Evolutionary conservation across 306 rosid species (phyloP), one percentile per base, ranked within the genome.

Genomic region (Canavalia gladiata): DNA sequence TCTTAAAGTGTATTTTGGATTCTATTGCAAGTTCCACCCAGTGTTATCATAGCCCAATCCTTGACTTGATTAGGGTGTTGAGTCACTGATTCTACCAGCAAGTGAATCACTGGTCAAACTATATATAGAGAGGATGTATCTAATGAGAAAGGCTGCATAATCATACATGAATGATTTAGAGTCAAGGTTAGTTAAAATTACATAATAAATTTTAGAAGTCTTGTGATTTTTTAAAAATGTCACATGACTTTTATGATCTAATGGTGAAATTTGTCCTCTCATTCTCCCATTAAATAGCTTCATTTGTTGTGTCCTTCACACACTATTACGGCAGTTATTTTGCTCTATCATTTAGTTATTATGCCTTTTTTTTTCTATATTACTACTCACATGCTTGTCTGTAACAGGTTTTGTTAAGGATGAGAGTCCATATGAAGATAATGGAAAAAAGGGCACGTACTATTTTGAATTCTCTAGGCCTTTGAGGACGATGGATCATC

Each of bases 401-500:
- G 37, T 87, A 73, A 34, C 89, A 93, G 99, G 99, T 80, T 93
- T 95, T 10, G 89, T 90, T 71, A 91, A 78, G 77, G 97, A 90
- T 69, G 95, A 93, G 63, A 95, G 92, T 87, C 99, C 99, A 49
- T 95, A 87, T 85, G 68, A 90, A 51, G 85, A 91, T 55, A 91
- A 82, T 85, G 94, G 94, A 31, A 82, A 88, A 77, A 91, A 88
- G 77, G 98, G 99, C 71, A 93, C 93, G 41, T 95, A 89, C 80
- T 86, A 75, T 81, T 95, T 91, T 69, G 99, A 95, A 87, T 93
- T 95, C 80, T 93, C 98, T 7, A 91, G 98, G 86, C 97, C 99
- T 69, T 83, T 95, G 90, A 93, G 98, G 90, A 95, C 99, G 75
- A 85, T 88, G 86, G 99, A 95, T 82, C 97, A 86, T 69, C 96